Evolutionary conservation across 2,329 filamentous ascomycete genomes (phyloP), one percentile per base, ranked within the genome.

Genomic region (Myriosclerotinia curreyana): DNA sequence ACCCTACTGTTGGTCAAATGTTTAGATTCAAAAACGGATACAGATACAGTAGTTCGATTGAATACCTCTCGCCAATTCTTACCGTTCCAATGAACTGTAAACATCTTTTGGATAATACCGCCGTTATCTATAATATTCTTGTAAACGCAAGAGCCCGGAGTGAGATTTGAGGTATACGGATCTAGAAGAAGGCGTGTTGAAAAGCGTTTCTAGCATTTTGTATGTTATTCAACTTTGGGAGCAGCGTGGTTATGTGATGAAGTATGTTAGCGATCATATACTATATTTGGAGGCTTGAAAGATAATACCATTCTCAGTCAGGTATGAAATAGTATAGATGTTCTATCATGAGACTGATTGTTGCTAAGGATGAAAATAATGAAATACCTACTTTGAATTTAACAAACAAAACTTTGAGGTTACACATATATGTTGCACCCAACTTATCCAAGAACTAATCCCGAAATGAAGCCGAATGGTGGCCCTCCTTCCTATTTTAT

Each of bases 401-500:
- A 42, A 48, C 22, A 22, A 48, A 48, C n/a, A n/a, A n/a, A n/a
- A n/a, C n/a, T n/a, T n/a, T n/a, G n/a, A n/a, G n/a, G n/a, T n/a
- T n/a, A n/a, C n/a, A n/a, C n/a, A n/a, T n/a, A n/a, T n/a, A n/a
- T n/a, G n/a, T n/a, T n/a, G n/a, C n/a, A n/a, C n/a, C n/a, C n/a
- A n/a, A n/a, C n/a, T n/a, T n/a, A n/a, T n/a, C n/a, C n/a, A n/a
- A n/a, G n/a, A n/a, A n/a, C n/a, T n/a, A n/a, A n/a, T 56, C 0
- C 54, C 54, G 54, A 58, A 22, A 58, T 58, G 12, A 17, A 15
- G 7, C 40, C 40, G 40, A 36, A 48, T 36, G 7, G 40, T 58
- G 28, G 20, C 54, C 54, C 54, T 46, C 54, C 40, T 36, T 58
- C 40, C 54, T 58, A 46, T 22, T 46, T 34, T 12, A 46, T 31